Evolutionary conservation across 2,329 filamentous ascomycete genomes (phyloP).

Genomic region (Nemania sp.): DNA sequence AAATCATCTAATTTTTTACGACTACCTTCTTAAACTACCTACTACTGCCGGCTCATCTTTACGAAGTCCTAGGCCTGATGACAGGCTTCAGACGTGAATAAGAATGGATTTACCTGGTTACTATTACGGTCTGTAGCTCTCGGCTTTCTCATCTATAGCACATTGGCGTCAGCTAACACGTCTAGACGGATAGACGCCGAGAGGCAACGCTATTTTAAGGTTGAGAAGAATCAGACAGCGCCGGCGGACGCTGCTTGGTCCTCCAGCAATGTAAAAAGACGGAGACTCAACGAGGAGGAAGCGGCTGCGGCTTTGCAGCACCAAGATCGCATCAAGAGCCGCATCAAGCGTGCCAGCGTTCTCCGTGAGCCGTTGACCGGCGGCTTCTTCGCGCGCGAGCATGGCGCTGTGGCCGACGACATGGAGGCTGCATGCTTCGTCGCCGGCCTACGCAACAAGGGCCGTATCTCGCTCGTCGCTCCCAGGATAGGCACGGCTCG

Average conservation of each 20-base stretch:
- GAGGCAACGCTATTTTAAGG: slow-evolving; percentile 70
- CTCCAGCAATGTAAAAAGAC: slow-evolving; percentile 60
- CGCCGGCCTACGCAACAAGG: slow-evolving; percentile 45
- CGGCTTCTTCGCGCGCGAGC: slow-evolving; percentile 42
- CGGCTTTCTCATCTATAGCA: no score
- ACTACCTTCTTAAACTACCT: no score
- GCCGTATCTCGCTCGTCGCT: slow-evolving; percentile 42
- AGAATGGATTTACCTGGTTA: slow-evolving; percentile 53
- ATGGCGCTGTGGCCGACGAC: slow-evolving; percentile 35
- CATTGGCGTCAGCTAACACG: no score
- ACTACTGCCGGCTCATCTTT: background rate
- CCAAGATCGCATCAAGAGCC: slow-evolving; percentile 40
- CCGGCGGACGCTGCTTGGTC: slow-evolving; percentile 58
- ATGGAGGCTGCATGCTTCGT: slow-evolving; percentile 45
- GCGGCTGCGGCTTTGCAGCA: slow-evolving; percentile 36
- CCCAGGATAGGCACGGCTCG: background rate
- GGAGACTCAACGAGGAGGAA: slow-evolving; percentile 50
- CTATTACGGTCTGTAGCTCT: slow-evolving; percentile 52
- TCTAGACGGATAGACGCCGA: slow-evolving; percentile 50
- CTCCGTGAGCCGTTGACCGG: slow-evolving; percentile 39
- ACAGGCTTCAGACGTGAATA: no score
- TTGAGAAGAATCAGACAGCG: slow-evolving; percentile 60
- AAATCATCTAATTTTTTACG: no score
- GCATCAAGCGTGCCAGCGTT: slow-evolving; percentile 44
- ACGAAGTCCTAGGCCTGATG: no score